phyloP scores from a whole-genome alignment of 2,329 filamentous ascomycete genomes.

The Fusarium virguliforme region DNA sequence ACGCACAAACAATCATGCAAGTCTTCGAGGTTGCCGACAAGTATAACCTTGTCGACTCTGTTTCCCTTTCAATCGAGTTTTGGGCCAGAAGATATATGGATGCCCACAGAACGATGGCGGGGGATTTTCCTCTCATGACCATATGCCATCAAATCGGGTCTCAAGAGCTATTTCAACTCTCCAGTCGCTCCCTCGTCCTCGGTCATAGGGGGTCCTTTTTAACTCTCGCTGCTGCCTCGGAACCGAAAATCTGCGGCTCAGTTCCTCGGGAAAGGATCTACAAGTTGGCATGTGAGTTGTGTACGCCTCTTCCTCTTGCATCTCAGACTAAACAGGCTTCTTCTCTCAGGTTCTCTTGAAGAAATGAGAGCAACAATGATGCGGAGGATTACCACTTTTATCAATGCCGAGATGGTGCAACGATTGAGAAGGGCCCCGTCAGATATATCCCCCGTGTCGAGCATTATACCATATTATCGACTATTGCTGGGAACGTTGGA shows the following conservation, averaged over 20 bases:
- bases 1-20: background rate
- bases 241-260: background rate
- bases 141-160: background rate
- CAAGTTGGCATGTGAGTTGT: conserved; percentile 8
- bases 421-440: background rate
- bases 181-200: background rate
- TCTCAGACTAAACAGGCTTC: background rate
- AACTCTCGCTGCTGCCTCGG: background rate
- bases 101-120: no score
- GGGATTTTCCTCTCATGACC: conserved; percentile 2
- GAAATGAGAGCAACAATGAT: background rate
- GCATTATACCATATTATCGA: conserved; percentile 5
- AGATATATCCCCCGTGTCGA: background rate
- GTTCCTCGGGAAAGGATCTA: background rate
- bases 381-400: background rate
- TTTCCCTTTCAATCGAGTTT: conserved; percentile 18
- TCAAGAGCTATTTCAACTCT: background rate
- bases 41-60: conserved; percentile 15
- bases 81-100: conserved; percentile 7
- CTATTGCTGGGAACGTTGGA: background rate
- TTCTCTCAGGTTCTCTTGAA: conserved; percentile 2
- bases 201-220: background rate
- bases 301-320: background rate
- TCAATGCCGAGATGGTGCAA: background rate
- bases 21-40: conserved; percentile 20